phyloP scores from a whole-genome alignment of 1,139 yeast species.

The Meyerozyma sp. region DNA sequence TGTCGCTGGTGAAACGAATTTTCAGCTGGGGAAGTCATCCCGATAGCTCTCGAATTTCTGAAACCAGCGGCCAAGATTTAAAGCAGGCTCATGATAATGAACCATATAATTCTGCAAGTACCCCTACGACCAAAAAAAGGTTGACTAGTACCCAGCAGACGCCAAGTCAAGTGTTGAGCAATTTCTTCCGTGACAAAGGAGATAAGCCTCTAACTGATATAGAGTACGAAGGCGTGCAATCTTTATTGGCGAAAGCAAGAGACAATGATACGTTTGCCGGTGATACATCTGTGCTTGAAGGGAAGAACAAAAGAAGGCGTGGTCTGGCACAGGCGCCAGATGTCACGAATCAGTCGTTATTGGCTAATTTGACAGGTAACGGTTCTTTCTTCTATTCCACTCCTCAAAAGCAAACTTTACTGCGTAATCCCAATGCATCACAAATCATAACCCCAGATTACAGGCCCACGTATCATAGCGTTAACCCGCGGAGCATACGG shows the following conservation, averaged over 20 bases:
- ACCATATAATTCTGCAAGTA: not conserved
- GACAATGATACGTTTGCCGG: constrained; percentile 2
- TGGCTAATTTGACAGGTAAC: not conserved
- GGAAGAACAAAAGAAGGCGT: not conserved
- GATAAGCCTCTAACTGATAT: constrained; percentile 65
- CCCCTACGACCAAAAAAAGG: not conserved
- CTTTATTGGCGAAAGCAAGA: constrained; percentile 37
- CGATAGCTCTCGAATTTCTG: not conserved
- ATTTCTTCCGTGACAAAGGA: constrained; percentile 74
- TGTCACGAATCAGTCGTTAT: not conserved
- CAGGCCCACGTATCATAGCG: constrained; percentile 32
- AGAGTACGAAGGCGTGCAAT: constrained; percentile 80
- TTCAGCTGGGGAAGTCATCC: not conserved
- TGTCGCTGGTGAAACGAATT: not conserved
- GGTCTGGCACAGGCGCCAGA: not conserved
- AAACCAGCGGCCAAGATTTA: not conserved
- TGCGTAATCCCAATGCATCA: constrained; percentile 6
- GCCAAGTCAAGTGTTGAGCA: constrained; percentile 59
- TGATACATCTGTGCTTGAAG: not conserved
- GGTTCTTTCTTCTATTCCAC: not conserved
- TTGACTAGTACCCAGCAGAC: constrained; percentile 5
- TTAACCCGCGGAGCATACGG: constrained; percentile 20
- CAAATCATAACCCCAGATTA: constrained; percentile 34
- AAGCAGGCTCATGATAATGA: not conserved
- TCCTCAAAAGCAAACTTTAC: not conserved